Base-by-base conservation (phyloP, 257 asterid species). In the Coffea canephora region DNA sequence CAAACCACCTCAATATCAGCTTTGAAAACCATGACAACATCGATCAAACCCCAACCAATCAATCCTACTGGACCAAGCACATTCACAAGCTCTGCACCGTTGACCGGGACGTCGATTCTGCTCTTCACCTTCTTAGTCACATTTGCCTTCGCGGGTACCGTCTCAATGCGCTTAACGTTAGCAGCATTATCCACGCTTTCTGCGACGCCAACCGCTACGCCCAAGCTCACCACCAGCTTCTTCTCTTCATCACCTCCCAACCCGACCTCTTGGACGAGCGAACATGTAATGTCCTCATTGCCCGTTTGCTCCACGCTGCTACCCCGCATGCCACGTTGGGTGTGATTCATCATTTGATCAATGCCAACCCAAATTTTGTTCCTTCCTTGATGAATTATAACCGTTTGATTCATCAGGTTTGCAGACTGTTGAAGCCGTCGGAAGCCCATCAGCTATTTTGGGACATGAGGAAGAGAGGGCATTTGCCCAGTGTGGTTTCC, bases 361-460 rank as follows among this genome's bases (percentile, higher is more conserved):
- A 16, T 19, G 91, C 80, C 80, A 91, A 90, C 83, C 96, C 96
- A 4, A 83, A 88, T 57, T 93, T 92, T 76, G 97, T 95, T 67
- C 97, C 97, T 45, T 89, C 93, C 36, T 82, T 95, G 87, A 85
- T 90, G 83, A 95, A 91, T 85, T 92, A 87, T 84, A 93, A 95
- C 61, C 96, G 98, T 34, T 64, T 95, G 88, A 78, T 91, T 64
- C 89, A 93, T 87, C 89, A 87, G 49, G 80, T 91, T 71, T 94
- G 94, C 64, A 75, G 73, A 76, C 75, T 87, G 36, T 90, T 84
- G 75, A 82, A 80, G 75, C 64, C 88, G 57, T 81, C 71, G 3
- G 83, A 79, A 67, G 97, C 98, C 48, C 97, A 93, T 84, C 76
- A 85, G 81, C 61, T 92, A 86, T 83, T 95, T 82, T 83, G 85